Base-by-base conservation (phyloP, 129 eudicot species). In the Silybum marianum region DNA sequence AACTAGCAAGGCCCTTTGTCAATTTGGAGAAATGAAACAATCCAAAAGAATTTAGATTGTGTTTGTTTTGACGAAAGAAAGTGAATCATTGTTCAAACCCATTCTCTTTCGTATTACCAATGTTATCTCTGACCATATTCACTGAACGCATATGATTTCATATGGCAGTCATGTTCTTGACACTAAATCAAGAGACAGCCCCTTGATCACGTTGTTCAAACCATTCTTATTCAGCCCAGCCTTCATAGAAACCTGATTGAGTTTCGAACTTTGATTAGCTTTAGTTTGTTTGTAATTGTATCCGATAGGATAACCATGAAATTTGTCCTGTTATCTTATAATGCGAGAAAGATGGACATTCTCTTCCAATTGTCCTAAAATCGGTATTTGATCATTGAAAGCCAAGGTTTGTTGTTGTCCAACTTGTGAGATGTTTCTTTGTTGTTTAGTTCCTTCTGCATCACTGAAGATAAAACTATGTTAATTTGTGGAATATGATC, bases 51-150 rank as follows among this genome's bases (percentile, higher is more conserved):
- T 23, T 2, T 51, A 51, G 16, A 51, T 16, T 51, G 62, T 51
- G 62, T 28, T 9, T 51, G 42, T 22, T 77, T 66, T 65, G 81
- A 65, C 24, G 36, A 32, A 77, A 63, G 38, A 23, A 77, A 75
- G 24, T 26, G 39, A 48, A 51, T 18, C 40, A 44, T 42, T 22
- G 7, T 16, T 18, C 22, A 28, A 28, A 28, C 30, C 30, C 36
- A 32, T 32, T 38, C 42, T 38, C 42, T 38, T 38, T 38, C 9
- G 4, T 36, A 36, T 36, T 0, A 36, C 7, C 0, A 36, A 4
- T 36, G 54, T 44, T 44, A 44, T 46, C 16, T 11, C 60, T 4
- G 16, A 46, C 60, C 60, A 46, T 46, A 46, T 46, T 46, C 19
- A 14, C 60, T 16, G 60, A 48, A 4, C 60, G 14, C 60, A 13